These are phyloP conservation scores for Yamadazyma laniorum DNA, from an alignment of 805 yeast species.

Conservation along the genomic window DNA sequence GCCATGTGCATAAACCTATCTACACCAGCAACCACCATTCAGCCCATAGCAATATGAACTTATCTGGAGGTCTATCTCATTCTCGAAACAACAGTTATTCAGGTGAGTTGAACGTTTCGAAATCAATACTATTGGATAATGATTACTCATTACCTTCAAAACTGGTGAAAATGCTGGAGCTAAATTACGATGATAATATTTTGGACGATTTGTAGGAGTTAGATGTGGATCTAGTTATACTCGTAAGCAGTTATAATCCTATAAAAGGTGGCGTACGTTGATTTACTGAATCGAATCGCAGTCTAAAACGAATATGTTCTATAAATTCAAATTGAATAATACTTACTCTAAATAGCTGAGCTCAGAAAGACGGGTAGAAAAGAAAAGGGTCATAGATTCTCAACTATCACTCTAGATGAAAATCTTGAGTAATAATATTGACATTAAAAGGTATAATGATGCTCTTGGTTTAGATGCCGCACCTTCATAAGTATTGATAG, in stretches of 20 bases:
- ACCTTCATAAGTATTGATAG: slow-evolving; percentile 1
- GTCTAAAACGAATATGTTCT: no score
- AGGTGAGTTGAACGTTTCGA: slow-evolving; percentile 9
- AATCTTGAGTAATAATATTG: background rate
- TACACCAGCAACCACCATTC: slow-evolving; percentile 7
- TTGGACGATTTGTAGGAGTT: slow-evolving; percentile 2
- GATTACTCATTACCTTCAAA: slow-evolving; percentile 12
- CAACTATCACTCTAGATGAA: no score
- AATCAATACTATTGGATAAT: slow-evolving; percentile 8
- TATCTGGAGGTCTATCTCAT: background rate
- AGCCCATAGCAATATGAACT: slow-evolving; percentile 1
- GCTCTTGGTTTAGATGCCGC: background rate
- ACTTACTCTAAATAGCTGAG: no score
- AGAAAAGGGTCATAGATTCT: no score
- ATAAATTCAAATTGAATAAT: no score
- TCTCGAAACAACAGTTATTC: slow-evolving; percentile 1
- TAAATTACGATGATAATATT: slow-evolving; percentile 9
- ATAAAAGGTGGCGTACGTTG: no score
- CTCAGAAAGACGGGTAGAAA: no score
- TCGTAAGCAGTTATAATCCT: no score
- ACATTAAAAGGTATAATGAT: background rate
- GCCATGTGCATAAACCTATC: slow-evolving; percentile 22
- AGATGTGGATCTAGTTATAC: no score
- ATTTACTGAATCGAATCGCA: no score
- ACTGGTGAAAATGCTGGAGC: slow-evolving; percentile 8